Evolutionary conservation across 345 rosid genomes (phyloP).

Genomic region (Bruguiera sexangula): DNA sequence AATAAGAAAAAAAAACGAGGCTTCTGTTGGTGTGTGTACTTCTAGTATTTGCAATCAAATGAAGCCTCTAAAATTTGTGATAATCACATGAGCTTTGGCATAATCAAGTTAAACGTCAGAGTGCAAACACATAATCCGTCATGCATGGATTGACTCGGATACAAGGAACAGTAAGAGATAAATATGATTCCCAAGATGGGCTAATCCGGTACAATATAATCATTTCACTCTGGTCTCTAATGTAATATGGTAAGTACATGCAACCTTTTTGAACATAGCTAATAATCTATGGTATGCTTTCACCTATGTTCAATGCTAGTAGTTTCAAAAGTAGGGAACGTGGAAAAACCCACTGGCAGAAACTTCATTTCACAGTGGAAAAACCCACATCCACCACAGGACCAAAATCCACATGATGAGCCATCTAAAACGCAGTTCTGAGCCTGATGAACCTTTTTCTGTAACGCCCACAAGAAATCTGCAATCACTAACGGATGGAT

Average conservation of each 20-base stretch:
- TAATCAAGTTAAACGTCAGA: too few species aligned
- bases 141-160: background rate
- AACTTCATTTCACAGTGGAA: constrained; percentile 29
- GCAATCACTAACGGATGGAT: constrained; percentile 87
- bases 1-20: too few species aligned
- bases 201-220: constrained; percentile 12
- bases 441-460: constrained; percentile 44
- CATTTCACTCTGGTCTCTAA: constrained; percentile 5
- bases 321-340: constrained; percentile 33
- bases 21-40: too few species aligned
- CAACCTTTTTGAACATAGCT: constrained; percentile 20
- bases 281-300: constrained; percentile 25
- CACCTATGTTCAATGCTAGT: constrained; percentile 17
- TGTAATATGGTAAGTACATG: constrained; percentile 10
- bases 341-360: constrained; percentile 27
- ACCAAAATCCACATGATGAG: constrained; percentile 29
- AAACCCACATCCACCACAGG: constrained; percentile 26
- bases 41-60: too few species aligned
- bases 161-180: background rate
- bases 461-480: constrained; percentile 89
- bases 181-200: constrained; percentile 7
- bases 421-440: constrained; percentile 30
- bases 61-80: too few species aligned
- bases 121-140: background rate
- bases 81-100: too few species aligned